Evolutionary conservation across 176 grass and related monocot species (phyloP).

Genomic region (Avena insularis): DNA sequence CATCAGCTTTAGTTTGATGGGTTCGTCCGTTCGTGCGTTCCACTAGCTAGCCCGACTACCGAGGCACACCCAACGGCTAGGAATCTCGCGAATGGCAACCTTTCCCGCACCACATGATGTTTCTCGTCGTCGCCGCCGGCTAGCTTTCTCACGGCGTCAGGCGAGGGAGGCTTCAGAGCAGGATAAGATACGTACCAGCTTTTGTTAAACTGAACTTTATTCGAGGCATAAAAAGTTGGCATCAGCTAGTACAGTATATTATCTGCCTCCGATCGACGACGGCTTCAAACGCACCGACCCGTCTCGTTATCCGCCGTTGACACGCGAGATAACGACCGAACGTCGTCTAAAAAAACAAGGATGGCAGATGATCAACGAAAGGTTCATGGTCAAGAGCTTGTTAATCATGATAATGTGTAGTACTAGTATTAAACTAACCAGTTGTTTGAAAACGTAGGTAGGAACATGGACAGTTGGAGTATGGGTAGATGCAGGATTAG

Average conservation of each 20-base stretch:
- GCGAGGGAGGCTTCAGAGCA: neutral
- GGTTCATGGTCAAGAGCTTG: neutral
- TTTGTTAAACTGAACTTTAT: neutral
- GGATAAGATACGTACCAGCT: neutral
- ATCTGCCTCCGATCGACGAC: neutral
- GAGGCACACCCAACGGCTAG: slow-evolving; percentile 24
- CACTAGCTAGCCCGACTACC: slow-evolving; percentile 1
- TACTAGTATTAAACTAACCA: neutral
- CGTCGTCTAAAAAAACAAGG: neutral
- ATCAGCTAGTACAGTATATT: neutral
- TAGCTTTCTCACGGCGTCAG: neutral
- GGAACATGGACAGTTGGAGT: neutral
- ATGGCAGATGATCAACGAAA: neutral
- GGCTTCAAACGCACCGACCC: neutral
- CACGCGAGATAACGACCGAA: neutral
- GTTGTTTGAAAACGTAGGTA: neutral
- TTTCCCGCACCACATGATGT: neutral
- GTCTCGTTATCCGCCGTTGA: neutral
- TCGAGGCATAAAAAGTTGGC: neutral
- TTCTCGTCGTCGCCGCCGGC: neutral
- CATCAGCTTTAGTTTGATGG: neutral
- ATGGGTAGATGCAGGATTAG: neutral
- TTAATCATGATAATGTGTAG: neutral
- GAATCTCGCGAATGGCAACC: neutral
- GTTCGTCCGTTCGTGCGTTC: slow-evolving; percentile 29